Base-by-base conservation (phyloP, 2,329 filamentous ascomycete genomes). In the Scorias spongiosa region DNA sequence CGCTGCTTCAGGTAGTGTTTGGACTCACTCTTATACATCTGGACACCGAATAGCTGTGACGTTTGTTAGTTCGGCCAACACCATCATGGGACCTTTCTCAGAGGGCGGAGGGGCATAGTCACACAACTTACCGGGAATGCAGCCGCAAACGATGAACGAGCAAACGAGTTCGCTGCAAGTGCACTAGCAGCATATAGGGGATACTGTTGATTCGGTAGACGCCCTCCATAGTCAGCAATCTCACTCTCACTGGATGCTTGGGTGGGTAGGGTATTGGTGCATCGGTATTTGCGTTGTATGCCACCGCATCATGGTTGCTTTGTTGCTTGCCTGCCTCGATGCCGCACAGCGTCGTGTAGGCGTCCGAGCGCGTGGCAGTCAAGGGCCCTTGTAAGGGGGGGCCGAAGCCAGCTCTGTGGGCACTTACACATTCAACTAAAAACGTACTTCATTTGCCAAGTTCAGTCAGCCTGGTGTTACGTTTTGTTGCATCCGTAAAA, bases 361-460 rank as follows among this genome's bases (percentile, higher is more conserved):
- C 20, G 20, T 26, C 20, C 11, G 32, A 36, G 32, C 32, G 32
- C 32, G 32, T 36, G 32, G 32, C 32, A 18, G 17, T 18, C 38
- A 40, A 20, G 38, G 20, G 38, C 10, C 12, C 38, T 11, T 14
- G 12, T 18, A 40, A 40, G 20, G 38, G 10, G 17, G 12, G 38
- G 12, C 38, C 29, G 29, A 26, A 26, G 20, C 20, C 20, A 26
- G 20, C 20, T 26, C 20, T 26, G 20, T 26, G 20, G 20, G 37
- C 29, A 63, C 65, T 58, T 55, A 69, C 66, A 51, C 62, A 64
- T 52, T 80, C 76, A 10, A 89, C 85, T 50, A 93, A 67, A 65
- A 93, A 94, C 10, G 86, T 93, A 62, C 93, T 94, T 51, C 28
- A 20, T 34, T 18, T n/a, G 11, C 12, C 10, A 28, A 2, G 41